These are phyloP conservation scores for Cinnamomum micranthum DNA, from an alignment of 164 flowering plant species.

Conservation along the genomic window DNA sequence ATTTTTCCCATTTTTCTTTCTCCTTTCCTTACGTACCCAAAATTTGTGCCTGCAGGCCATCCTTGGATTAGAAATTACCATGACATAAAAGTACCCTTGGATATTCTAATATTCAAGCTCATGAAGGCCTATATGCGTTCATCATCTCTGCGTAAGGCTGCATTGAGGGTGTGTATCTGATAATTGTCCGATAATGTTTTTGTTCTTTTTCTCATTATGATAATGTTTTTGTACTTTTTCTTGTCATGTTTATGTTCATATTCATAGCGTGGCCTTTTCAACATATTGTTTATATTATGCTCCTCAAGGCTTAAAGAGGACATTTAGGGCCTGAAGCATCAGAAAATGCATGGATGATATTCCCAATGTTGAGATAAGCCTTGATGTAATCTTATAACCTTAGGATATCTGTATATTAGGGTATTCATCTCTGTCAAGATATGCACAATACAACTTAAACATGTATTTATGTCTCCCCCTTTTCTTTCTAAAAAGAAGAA, in stretches of 20 bases:
- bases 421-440: no score
- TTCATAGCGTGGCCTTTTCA: not conserved
- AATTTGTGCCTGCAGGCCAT: slow-evolving; percentile 63
- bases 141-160: slow-evolving; percentile 86
- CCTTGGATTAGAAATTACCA: slow-evolving; percentile 67
- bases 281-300: no score
- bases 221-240: not conserved
- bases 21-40: slow-evolving; percentile 1
- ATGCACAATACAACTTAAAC: no score
- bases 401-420: no score
- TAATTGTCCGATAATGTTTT: not conserved
- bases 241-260: not conserved
- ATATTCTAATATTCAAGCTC: slow-evolving; percentile 60
- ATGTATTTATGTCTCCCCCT: no score
- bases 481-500: no score
- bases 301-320: not conserved
- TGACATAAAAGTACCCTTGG: slow-evolving; percentile 60
- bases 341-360: not conserved
- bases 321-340: not conserved
- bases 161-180: slow-evolving; percentile 67
- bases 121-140: slow-evolving; percentile 81
- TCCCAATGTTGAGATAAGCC: no score
- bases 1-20: slow-evolving; percentile 9
- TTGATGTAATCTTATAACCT: not conserved
- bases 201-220: not conserved